Evolutionary conservation across 441 rosid species (phyloP).

Genomic region (Daphne laureola): DNA sequence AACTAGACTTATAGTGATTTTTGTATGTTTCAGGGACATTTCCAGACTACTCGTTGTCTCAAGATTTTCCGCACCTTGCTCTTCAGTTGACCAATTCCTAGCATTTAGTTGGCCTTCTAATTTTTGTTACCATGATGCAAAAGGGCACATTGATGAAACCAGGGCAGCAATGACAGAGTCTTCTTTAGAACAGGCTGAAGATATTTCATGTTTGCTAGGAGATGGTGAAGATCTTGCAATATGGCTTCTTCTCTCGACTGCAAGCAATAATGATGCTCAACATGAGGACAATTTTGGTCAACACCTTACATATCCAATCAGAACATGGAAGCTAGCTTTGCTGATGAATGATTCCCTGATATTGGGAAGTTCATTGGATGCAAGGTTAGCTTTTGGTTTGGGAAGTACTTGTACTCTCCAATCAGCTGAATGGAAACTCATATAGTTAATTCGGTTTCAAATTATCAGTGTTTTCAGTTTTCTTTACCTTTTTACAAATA

Average conservation of each 20-base stretch:
- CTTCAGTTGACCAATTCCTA: slow-evolving; percentile 39
- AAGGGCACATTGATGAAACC: slow-evolving; percentile 37
- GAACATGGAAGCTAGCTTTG: slow-evolving; percentile 71
- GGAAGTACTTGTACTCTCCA: too few relatives aligned
- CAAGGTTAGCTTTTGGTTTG: slow-evolving; percentile 39
- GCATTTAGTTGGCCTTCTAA: slow-evolving; percentile 61
- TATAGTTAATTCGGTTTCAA: too few relatives aligned
- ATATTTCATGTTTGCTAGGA: slow-evolving; percentile 27
- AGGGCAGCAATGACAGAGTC: slow-evolving; percentile 40
- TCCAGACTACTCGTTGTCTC: slow-evolving; percentile 42
- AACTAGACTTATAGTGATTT: not conserved
- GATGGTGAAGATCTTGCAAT: slow-evolving; percentile 54
- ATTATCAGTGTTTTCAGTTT: too few relatives aligned
- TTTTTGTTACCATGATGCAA: slow-evolving; percentile 23
- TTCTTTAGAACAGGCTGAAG: slow-evolving; percentile 31
- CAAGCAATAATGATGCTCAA: slow-evolving; percentile 26
- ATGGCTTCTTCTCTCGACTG: slow-evolving; percentile 66
- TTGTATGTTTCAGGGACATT: slow-evolving; percentile 55
- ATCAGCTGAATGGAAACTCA: too few relatives aligned
- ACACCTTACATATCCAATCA: slow-evolving; percentile 25
- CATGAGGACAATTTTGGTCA: slow-evolving; percentile 23
- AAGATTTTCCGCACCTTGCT: slow-evolving; percentile 49
- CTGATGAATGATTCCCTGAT: slow-evolving; percentile 50
- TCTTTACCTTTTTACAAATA: too few relatives aligned
- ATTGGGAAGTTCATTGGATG: slow-evolving; percentile 53